A percentile compares a stretch with the other conserved stretches of the same genome.
These are phyloP conservation scores for Graphiopsis chlorocephala DNA, from an alignment of 2,329 filamentous ascomycete genomes.

Conservation along the genomic window DNA sequence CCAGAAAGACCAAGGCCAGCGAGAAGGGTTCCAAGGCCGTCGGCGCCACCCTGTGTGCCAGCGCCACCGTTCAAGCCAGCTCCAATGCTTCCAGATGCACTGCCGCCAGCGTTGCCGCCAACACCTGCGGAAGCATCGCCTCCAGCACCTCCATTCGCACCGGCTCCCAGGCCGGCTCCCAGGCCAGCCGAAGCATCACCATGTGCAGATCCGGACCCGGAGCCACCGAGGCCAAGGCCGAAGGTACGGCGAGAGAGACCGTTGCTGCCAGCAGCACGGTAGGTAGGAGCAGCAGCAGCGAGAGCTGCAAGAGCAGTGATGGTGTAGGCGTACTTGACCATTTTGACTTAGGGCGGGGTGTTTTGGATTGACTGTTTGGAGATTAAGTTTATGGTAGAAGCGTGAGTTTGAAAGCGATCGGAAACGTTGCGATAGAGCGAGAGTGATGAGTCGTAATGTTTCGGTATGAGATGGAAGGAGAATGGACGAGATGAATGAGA, in stretches of 20 bases:
- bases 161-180: not conserved
- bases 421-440: not conserved
- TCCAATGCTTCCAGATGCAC: not conserved
- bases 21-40: not conserved
- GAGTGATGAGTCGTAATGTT: not conserved
- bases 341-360: not conserved
- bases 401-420: conserved; percentile 6
- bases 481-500: conserved; percentile 3
- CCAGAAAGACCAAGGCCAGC: conserved; percentile 8
- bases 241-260: conserved; percentile 5
- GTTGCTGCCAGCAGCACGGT: conserved; percentile 13
- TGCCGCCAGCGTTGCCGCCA: not conserved
- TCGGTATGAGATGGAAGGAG: conserved; percentile 1
- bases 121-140: not conserved
- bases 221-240: not conserved
- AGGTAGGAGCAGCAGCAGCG: conserved; percentile 10
- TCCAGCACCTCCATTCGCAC: not conserved
- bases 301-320: conserved; percentile 9
- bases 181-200: not conserved
- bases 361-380: not conserved
- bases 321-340: conserved; percentile 15
- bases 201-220: not conserved
- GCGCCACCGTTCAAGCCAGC: not conserved
- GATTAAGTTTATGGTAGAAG: not conserved
- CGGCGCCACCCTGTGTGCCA: not conserved